These are phyloP conservation scores for Metschnikowia arizonensis DNA, from an alignment of 805 yeast species.

Conservation along the genomic window DNA sequence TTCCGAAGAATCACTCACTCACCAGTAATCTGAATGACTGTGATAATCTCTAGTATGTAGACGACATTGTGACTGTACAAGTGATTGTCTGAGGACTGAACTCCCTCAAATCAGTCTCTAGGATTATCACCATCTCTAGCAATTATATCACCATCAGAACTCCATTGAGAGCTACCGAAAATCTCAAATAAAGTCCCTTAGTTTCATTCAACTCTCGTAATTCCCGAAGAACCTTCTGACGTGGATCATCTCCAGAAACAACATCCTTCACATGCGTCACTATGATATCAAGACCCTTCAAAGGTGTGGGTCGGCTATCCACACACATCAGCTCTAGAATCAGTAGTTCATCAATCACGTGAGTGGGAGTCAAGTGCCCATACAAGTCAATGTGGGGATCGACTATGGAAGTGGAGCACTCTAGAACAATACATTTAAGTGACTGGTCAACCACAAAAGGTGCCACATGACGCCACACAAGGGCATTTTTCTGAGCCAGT, in stretches of 20 bases:
- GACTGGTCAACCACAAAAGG: constrained; percentile 36
- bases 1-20: too few relatives aligned
- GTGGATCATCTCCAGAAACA: constrained; percentile 45
- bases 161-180: constrained; percentile 57
- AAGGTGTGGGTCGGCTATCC: constrained; percentile 6
- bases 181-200: constrained; percentile 39
- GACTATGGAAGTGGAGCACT: constrained; percentile 58
- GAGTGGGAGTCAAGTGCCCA: constrained; percentile 77
- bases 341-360: constrained; percentile 54
- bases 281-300: constrained; percentile 44
- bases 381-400: constrained; percentile 47
- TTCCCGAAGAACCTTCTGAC: constrained; percentile 48
- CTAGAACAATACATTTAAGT: constrained; percentile 61
- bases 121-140: too few relatives aligned
- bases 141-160: constrained; percentile 34
- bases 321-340: constrained; percentile 17
- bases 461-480: constrained; percentile 58
- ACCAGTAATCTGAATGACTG: too few relatives aligned
- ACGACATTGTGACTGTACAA: too few relatives aligned
- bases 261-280: constrained; percentile 42
- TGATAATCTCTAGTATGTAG: too few relatives aligned
- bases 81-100: too few relatives aligned
- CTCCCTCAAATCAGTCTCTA: too few relatives aligned
- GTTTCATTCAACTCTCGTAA: constrained; percentile 37
- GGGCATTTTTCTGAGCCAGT: constrained; percentile 28